Base-by-base conservation (phyloP, 2,329 filamentous ascomycete genomes). In the Malbranchea cinnamomea region DNA sequence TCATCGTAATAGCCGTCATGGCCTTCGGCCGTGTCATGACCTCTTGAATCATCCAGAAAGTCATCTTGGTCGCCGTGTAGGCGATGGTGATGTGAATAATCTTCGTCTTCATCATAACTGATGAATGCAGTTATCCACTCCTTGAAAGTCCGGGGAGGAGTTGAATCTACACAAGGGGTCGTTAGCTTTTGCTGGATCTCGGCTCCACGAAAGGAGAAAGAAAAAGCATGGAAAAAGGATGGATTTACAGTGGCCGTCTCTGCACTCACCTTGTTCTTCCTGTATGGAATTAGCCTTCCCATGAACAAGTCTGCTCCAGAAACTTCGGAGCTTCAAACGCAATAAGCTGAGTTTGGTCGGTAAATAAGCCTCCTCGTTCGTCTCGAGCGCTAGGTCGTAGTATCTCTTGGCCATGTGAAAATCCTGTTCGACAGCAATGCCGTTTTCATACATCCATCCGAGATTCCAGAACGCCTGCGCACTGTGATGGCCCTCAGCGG, bases 401-500 rank as follows among this genome's bases (percentile, higher is more conserved):
- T 85, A 93, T 31, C 89, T 68, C 57, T 98, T 98, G 2, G 91
- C 89, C 33, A 98, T 73, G 48, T 98, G 89, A 52, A 91, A 98
- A 49, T 98, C 89, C 50, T 98, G 89, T 32, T 80, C 78, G 12
- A 95, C 70, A 2, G 85, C 83, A 28, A 95, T 67, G 5, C 89
- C 89, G 47, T 95, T 94, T 56, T 98, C 89, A 48, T 98, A 84
- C 87, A 98, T 95, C 89, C 89, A 98, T 4, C 89, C 91, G 9
- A 98, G 64, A 46, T 98, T 95, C 71, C 84, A 98, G 34, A 94
- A 72, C 9, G 91, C 89, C 56, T 98, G 91, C 2, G 87, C 89
- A 43, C 83, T 92, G 48, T 84, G 78, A 42, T 87, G 75, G 36
- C 80, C 84, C 48, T 98, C 89, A 0, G 85, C 85, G 2, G 89